A percentile compares a stretch with the other conserved stretches of the same genome.
Conservation (phyloP, 2,329 filamentous ascomycete genomes). For the Xenoacremonium recifei region DNA sequence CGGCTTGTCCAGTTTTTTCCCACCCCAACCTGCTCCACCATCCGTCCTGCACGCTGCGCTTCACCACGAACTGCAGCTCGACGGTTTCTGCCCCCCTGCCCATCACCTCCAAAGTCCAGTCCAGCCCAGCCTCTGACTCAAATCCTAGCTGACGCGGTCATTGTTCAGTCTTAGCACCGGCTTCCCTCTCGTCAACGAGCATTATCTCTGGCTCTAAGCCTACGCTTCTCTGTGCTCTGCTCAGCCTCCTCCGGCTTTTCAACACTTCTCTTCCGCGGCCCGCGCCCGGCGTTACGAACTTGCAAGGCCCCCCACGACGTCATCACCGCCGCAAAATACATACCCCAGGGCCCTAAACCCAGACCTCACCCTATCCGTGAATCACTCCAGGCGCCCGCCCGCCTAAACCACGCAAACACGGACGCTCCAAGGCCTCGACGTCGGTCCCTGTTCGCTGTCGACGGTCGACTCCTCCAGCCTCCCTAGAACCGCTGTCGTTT, state of each 20-base stretch:
- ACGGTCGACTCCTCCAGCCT: conserved; percentile 53
- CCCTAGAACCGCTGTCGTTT: conserved; percentile 46
- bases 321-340: conserved; percentile 26
- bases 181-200: conserved; percentile 11
- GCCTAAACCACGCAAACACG: conserved; percentile 45
- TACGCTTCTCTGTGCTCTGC: conserved; percentile 17
- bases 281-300: conserved; percentile 25
- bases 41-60: conserved; percentile 6
- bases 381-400: conserved; percentile 22
- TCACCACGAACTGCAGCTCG: too few species aligned
- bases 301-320: conserved; percentile 24
- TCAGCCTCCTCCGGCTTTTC: too few species aligned
- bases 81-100: conserved; percentile 13
- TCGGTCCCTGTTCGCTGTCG: conserved; percentile 47
- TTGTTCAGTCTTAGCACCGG: conserved; percentile 19
- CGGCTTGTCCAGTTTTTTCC: too few species aligned
- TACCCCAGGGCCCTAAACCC: conserved; percentile 15
- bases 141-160: conserved; percentile 19
- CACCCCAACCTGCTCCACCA: too few species aligned
- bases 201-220: conserved; percentile 24
- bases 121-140: too few species aligned
- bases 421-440: conserved; percentile 46
- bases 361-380: conserved; percentile 19
- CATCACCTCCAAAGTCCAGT: not conserved
- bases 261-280: conserved; percentile 17